Base-by-base conservation (phyloP, 2,329 filamentous ascomycete genomes). In the Dactylonectria estremocensis region DNA sequence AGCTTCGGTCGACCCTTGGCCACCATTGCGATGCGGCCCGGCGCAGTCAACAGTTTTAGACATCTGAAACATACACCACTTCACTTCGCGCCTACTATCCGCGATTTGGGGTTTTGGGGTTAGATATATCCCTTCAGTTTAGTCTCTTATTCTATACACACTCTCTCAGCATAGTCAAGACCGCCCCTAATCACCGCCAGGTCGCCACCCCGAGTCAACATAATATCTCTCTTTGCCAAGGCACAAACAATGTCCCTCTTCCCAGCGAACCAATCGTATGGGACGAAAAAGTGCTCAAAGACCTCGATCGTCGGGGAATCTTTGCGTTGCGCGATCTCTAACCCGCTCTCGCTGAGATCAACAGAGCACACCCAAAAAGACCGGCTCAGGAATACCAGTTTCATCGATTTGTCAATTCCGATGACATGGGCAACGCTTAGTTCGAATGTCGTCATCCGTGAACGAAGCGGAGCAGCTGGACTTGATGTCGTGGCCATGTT, bases 341-440 rank as follows among this genome's bases (percentile, higher is more conserved):
- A 11, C 31, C 52, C 58, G 18, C 43, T 37, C 20, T 64, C 52
- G 14, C 58, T 57, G 22, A 71, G 55, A 58, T 68, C 40, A 63
- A 61, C 40, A 16, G 69, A 68, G 55, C 69, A 71, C 20, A 69
- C 48, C 67, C 67, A 71, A 52, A 18, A 68, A 50, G 61, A 48
- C 24, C 72, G 69, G 61, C 80, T 79, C 4, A 79, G 43, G 52
- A 69, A 74, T 20, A 83, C 75, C 1, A 77, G 74, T 20, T 79
- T 80, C 53, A 80, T 77, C 54, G 77, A 73, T 45, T 79, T 78
- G 22, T 79, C 77, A 55, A 81, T 75, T 14, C 78, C 68, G 18
- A 77, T 70, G 8, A 77, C 68, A 10, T 57, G 71, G 2, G 66
- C 68, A 57, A 68, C 40, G 33, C 20, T 56, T 11, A 52, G 31